Evolutionary conservation across 768 basidiomycete species (phyloP).

Genomic region (Lanmaoa rubissima): DNA sequence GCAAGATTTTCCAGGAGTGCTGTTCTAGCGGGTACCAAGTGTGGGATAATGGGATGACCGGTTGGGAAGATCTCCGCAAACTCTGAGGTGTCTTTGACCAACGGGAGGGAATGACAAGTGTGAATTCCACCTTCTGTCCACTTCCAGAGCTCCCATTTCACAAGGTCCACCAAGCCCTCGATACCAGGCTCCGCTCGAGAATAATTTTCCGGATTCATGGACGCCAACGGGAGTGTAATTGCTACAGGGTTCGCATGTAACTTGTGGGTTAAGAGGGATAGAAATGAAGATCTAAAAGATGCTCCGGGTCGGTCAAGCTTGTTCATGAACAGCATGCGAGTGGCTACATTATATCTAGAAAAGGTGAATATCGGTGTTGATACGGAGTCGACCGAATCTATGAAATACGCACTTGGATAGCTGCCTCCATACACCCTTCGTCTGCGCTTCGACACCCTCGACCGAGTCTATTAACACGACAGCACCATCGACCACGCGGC

Average conservation of each 20-base stretch:
- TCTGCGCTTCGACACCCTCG: constrained; percentile 89
- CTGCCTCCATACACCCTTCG: constrained; percentile 86
- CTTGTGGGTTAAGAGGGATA: constrained; percentile 71
- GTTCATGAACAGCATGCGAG: constrained; percentile 80
- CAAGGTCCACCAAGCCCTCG: constrained; percentile 79
- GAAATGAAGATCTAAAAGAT: constrained; percentile 66
- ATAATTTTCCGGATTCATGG: constrained; percentile 68
- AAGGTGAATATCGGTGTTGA: constrained; percentile 2
- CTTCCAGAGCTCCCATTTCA: constrained; percentile 82
- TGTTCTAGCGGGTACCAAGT: constrained; percentile 64
- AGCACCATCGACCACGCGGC: constrained; percentile 86
- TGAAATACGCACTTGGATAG: constrained; percentile 66
- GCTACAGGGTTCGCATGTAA: constrained; percentile 73
- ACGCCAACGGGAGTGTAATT: constrained; percentile 74
- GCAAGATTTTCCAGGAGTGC: constrained; percentile 75
- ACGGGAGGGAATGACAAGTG: constrained; percentile 49
- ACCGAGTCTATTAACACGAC: constrained; percentile 88
- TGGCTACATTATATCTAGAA: constrained; percentile 72
- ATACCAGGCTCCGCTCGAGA: constrained; percentile 75
- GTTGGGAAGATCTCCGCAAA: constrained; percentile 45
- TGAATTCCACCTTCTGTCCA: constrained; percentile 56
- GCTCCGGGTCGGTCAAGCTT: constrained; percentile 88
- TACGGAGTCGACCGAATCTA: neutral
- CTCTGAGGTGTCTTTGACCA: constrained; percentile 43
- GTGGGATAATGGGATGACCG: constrained; percentile 65